Evolutionary conservation across 768 basidiomycete species (phyloP).

Genomic region (Xanthoconium purpureum): DNA sequence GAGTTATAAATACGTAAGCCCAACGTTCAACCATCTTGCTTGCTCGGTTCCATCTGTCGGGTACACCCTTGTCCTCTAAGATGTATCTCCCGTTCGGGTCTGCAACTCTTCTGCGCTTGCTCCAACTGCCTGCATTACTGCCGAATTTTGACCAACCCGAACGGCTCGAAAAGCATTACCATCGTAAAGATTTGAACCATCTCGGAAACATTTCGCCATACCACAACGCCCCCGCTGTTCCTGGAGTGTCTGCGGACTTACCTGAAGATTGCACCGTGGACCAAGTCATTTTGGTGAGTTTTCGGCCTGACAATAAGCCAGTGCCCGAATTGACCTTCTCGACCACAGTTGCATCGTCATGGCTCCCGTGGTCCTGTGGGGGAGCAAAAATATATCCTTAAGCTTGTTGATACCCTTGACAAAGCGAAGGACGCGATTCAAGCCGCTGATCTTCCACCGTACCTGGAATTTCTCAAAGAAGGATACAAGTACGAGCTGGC

Average conservation of each 20-base stretch:
- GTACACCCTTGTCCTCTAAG: not conserved
- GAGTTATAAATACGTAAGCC: too few species aligned
- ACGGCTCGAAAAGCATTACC: not conserved
- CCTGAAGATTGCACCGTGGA: slow-evolving; percentile 39
- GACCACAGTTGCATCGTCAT: slow-evolving; percentile 39
- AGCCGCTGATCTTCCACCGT: slow-evolving; percentile 29
- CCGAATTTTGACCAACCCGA: not conserved
- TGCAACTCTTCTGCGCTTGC: slow-evolving; percentile 7
- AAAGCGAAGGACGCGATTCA: slow-evolving; percentile 21
- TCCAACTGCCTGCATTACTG: slow-evolving; percentile 11
- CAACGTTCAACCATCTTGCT: not conserved
- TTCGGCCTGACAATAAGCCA: too few species aligned
- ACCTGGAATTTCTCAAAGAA: slow-evolving; percentile 36
- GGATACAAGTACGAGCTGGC: slow-evolving; percentile 35
- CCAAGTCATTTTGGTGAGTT: slow-evolving; percentile 38
- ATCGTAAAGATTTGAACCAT: not conserved
- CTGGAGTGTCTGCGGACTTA: slow-evolving; percentile 27
- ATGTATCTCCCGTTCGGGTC: slow-evolving; percentile 18
- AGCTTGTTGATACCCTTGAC: slow-evolving; percentile 33
- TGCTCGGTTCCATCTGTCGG: not conserved
- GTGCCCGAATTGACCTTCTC: not conserved
- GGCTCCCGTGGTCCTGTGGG: slow-evolving; percentile 37
- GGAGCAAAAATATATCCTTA: slow-evolving; percentile 28
- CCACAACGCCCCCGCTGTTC: slow-evolving; percentile 27
- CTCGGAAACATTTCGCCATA: slow-evolving; percentile 40